Evolutionary conservation across 768 basidiomycete genomes (phyloP), one percentile per base, ranked within the genome.

Genomic region (Pisolithus tinctorius): DNA sequence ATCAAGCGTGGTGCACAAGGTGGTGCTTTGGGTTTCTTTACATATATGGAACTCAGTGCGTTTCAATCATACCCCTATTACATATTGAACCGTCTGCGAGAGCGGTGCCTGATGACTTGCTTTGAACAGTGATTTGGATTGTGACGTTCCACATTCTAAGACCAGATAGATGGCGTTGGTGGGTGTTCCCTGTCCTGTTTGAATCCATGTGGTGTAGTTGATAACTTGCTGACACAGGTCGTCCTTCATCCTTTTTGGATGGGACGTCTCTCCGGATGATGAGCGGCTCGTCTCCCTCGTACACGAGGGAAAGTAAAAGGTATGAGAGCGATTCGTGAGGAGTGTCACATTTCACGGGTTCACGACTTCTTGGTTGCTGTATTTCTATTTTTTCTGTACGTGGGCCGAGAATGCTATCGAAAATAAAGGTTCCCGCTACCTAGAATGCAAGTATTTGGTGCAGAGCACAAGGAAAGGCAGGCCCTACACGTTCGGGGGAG

Each of bases 31-130:
- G 70, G 74, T 1, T 80, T 80, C 70, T 81, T 80, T 67, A 80
- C 78, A 6, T 80, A 79, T 58, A 71, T 75, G 63, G 80, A 80
- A 51, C 71, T 79, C 30, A 74, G 77, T 78, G 51, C 55, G 76
- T 11, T 2, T 34, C 34, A 4, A 13, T 14, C 34, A 14, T 71
- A 27, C 40, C 2, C 11, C n/a, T 14, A 41, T 8, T 20, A 11
- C 40, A 4, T 14, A 41, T 8, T 20, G 9, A 16, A 4, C n/a
- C n/a, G 5, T 17, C 37, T 13, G n/a, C 17, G 23, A 9, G 40
- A 41, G 17, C 40, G 40, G n/a, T 41, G 14, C 7, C 13, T 41
- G 40, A 41, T 41, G 40, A 8, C 40, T 13, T 23, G 23, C 6
- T 17, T 41, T 17, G 23, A 17, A 41, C 40, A 41, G 40, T 57